A percentile compares a stretch with the other conserved stretches of the same genome.
Conservation (phyloP, 192 early-diverging fungal species). For the Phlyctochytrium arcticum region DNA sequence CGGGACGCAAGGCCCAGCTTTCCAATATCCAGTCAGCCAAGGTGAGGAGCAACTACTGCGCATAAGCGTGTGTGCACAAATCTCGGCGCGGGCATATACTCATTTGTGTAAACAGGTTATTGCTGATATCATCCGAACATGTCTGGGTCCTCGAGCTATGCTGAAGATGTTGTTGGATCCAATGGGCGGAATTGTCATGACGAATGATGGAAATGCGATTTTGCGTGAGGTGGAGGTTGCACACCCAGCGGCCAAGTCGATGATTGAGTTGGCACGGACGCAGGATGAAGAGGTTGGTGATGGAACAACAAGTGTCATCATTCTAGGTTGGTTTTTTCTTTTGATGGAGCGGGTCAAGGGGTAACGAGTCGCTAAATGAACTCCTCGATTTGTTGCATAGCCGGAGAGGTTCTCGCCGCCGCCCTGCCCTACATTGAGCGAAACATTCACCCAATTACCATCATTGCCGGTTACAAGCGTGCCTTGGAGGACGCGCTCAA, state of each 20-base stretch:
- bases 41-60: constrained; percentile 45
- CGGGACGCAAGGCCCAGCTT: constrained; percentile 92
- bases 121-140: constrained; percentile 97
- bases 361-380: neutral
- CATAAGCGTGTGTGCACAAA: too few species aligned
- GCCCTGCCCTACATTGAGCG: constrained; percentile 92
- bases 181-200: constrained; percentile 98
- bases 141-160: constrained; percentile 97
- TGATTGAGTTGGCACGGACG: constrained; percentile 98
- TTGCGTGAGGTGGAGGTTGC: constrained; percentile 97
- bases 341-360: neutral
- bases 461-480: constrained; percentile 88
- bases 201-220: constrained; percentile 99
- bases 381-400: constrained; percentile 34
- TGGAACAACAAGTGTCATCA: constrained; percentile 98
- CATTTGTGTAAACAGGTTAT: constrained; percentile 66
- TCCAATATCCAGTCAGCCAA: constrained; percentile 98
- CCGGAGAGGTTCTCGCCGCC: constrained; percentile 92
- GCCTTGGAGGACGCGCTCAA: constrained; percentile 89
- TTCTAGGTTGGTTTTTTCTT: constrained; percentile 66
- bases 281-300: constrained; percentile 99
- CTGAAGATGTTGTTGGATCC: constrained; percentile 99
- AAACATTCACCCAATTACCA: constrained; percentile 97
- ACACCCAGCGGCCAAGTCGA: constrained; percentile 99
- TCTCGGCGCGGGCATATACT: too few species aligned